Base-by-base conservation (phyloP, 148 eudicot genomes). In the Cornus controversa region DNA sequence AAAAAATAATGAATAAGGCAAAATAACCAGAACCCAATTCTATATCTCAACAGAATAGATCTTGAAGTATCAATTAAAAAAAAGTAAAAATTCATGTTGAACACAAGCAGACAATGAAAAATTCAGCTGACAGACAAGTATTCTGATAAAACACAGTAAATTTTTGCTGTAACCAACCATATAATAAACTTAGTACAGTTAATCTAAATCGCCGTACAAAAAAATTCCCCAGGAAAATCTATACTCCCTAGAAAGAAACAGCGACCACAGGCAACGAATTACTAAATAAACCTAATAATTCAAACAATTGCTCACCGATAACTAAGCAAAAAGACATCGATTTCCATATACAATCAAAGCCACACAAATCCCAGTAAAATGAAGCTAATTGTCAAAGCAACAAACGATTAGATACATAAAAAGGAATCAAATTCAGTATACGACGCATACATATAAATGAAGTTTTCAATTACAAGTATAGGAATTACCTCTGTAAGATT, bases 1-100 rank as follows among this genome's bases (percentile, higher is more conserved):
- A 5, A 14, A 25, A 6, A 26, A 60, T 23, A 69, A 73, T 29
- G 7, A 40, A 20, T 29, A 27, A 57, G 54, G 2, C 26, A 34
- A 15, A 50, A 16, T 27, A 28, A n/a, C 68, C 42, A 50, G 45
- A 67, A 67, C 25, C 78, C 40, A 47, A 45, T 67, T 28, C 29
- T 37, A 47, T 27, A 22, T 45, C 34, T 29, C 70, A 66, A 75
- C 78, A 42, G 14, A 75, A 75, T 50, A 26, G 37, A 69, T 18
- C 26, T 45, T 26, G 0, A 65, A 42, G 5, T 10, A 75, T 37
- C 71, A 75, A 47, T 53, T 66, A 45, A n/a, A 6, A 23, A 29
- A 28, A 22, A 47, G 15, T 62, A 37, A 76, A 50, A 67, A 40
- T 9, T 62, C 78, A 22, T 28, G 23, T 4, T 34, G 22, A 28